Conservation (phyloP, 2,329 filamentous ascomycete genomes). For the Verticillium tricorpus region DNA sequence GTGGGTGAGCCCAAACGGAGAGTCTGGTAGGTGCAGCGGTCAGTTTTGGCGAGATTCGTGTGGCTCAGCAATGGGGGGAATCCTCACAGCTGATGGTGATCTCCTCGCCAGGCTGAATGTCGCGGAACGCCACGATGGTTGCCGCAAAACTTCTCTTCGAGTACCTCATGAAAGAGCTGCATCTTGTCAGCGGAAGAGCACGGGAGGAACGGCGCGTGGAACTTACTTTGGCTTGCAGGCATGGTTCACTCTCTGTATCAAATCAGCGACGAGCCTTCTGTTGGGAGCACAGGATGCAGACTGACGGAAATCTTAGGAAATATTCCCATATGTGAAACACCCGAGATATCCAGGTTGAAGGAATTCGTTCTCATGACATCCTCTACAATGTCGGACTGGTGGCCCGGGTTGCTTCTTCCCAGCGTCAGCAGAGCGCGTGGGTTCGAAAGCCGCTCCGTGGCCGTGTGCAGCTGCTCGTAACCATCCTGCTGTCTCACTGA, state of each 20-base stretch:
- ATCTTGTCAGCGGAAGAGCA: not conserved
- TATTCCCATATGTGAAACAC: slow-evolving; percentile 21
- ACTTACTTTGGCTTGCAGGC: slow-evolving; percentile 30
- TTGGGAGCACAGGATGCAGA: not conserved
- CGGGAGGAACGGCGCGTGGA: not conserved
- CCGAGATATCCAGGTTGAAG: slow-evolving; percentile 19
- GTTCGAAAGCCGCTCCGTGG: slow-evolving; percentile 10
- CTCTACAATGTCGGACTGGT: slow-evolving; percentile 17
- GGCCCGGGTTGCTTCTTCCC: slow-evolving; percentile 22
- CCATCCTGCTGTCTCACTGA: slow-evolving; percentile 17
- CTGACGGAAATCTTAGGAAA: slow-evolving; percentile 21
- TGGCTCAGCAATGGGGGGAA: no score
- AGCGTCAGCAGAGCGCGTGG: slow-evolving; percentile 16
- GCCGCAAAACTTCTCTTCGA: slow-evolving; percentile 22
- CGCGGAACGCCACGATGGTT: slow-evolving; percentile 26
- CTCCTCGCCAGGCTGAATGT: slow-evolving; percentile 28
- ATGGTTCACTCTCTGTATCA: slow-evolving; percentile 27
- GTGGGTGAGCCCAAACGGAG: slow-evolving; percentile 18
- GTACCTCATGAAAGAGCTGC: slow-evolving; percentile 26
- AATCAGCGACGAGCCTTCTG: slow-evolving; percentile 4
- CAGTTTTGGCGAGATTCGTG: no score
- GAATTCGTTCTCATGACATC: slow-evolving; percentile 29
- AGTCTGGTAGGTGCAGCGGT: slow-evolving; percentile 14
- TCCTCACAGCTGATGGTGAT: slow-evolving; percentile 29
- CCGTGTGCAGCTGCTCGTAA: slow-evolving; percentile 13